Evolutionary conservation across 345 rosid species (phyloP).

Genomic region (Populus alba): DNA sequence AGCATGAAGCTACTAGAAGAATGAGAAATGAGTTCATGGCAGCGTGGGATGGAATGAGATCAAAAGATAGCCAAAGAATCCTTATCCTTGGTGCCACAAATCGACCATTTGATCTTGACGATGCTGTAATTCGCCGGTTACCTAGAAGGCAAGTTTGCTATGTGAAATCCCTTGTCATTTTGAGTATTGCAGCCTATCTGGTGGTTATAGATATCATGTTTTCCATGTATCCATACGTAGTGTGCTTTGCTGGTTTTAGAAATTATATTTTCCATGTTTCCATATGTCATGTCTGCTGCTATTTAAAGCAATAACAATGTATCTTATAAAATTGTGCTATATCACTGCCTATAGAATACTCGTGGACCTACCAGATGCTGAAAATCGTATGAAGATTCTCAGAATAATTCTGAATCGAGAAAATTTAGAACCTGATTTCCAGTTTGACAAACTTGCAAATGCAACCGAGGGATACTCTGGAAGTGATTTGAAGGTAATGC

Average conservation of each 20-base stretch:
- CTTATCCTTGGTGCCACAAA: slow-evolving; percentile 98
- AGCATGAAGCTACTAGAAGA: slow-evolving; percentile 97
- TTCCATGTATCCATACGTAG: not conserved
- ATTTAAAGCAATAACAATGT: not conserved
- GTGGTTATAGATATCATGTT: not conserved
- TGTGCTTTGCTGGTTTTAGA: not conserved
- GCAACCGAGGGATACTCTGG: slow-evolving; percentile 96
- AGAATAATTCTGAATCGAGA: slow-evolving; percentile 70
- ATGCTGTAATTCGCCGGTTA: slow-evolving; percentile 94
- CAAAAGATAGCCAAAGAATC: slow-evolving; percentile 93
- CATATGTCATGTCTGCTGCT: not conserved
- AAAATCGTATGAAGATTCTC: slow-evolving; percentile 81
- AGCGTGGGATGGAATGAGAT: slow-evolving; percentile 98
- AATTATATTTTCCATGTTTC: not conserved
- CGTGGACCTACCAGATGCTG: slow-evolving; percentile 93
- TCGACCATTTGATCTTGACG: slow-evolving; percentile 98
- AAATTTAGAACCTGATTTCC: slow-evolving; percentile 56
- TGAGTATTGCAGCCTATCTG: not conserved
- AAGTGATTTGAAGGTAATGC: slow-evolving; percentile 89
- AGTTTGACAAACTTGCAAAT: slow-evolving; percentile 67
- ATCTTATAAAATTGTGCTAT: slow-evolving; percentile 17
- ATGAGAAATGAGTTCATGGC: slow-evolving; percentile 99
- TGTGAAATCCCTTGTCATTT: not conserved
- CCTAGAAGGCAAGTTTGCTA: slow-evolving; percentile 72
- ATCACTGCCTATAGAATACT: slow-evolving; percentile 57